phyloP scores from a whole-genome alignment of 2,329 filamentous ascomycete genomes.

The Apiospora kogelbergensis region DNA sequence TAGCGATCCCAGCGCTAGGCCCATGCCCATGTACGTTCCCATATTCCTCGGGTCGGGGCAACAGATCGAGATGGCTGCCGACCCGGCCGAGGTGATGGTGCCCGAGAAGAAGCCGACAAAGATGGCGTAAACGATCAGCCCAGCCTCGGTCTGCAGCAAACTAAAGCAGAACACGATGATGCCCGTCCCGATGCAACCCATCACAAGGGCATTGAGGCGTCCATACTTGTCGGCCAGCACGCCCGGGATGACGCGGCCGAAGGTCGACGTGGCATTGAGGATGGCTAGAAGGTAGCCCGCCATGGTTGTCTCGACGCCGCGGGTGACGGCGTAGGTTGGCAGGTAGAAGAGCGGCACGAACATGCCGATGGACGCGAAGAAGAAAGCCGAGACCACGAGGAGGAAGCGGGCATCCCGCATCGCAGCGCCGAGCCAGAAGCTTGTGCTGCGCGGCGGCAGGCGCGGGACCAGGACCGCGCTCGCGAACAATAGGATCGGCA shows the following conservation, averaged over 20 bases:
- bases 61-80: constrained; percentile 42
- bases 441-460: constrained; percentile 34
- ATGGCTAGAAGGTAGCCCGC: constrained; percentile 39
- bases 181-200: constrained; percentile 25
- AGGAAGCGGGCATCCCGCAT: constrained; percentile 38
- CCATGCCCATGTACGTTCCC: constrained; percentile 57
- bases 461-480: neutral
- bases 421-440: constrained; percentile 38
- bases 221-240: constrained; percentile 37
- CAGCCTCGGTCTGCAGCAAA: constrained; percentile 26
- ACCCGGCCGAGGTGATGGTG: constrained; percentile 44
- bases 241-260: constrained; percentile 38
- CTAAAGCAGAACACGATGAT: constrained; percentile 41
- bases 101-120: constrained; percentile 41
- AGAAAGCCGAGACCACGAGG: constrained; percentile 35
- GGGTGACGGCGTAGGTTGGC: constrained; percentile 26
- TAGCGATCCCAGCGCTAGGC: constrained; percentile 42
- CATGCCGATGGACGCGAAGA: constrained; percentile 33
- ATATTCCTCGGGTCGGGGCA: constrained; percentile 49
- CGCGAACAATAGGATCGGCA: constrained; percentile 6
- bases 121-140: constrained; percentile 32
- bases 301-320: constrained; percentile 24
- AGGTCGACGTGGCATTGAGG: constrained; percentile 37
- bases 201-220: constrained; percentile 35
- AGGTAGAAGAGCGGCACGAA: constrained; percentile 45